These are phyloP conservation scores for Leptographium wingfieldii DNA, from an alignment of 2,329 filamentous ascomycete species.

Conservation along the genomic window DNA sequence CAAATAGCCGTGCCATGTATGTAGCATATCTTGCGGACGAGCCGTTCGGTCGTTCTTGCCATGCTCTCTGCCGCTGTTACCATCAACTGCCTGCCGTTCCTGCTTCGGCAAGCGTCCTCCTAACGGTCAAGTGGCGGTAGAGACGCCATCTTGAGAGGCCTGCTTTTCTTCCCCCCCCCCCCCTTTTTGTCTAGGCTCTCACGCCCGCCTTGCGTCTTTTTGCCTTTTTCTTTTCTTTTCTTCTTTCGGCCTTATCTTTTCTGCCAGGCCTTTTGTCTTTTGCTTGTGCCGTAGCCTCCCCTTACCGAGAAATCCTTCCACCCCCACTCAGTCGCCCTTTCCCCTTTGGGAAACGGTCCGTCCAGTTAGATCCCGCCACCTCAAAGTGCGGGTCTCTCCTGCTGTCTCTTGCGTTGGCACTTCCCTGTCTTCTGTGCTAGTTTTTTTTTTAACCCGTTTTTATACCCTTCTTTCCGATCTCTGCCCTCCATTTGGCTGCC, in stretches of 20 bases:
- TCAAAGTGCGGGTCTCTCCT: background rate
- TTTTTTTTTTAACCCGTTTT: background rate
- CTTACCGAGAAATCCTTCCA: background rate
- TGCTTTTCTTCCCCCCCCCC: background rate
- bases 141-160: background rate
- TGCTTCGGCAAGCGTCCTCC: background rate
- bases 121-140: background rate
- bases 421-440: background rate
- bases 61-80: background rate
- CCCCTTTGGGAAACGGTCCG: background rate
- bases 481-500: background rate
- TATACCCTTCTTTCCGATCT: background rate
- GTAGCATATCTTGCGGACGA: too few species aligned
- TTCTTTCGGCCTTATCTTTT: background rate
- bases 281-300: background rate
- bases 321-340: background rate
- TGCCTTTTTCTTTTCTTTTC: background rate
- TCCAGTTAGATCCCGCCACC: constrained; percentile 1
- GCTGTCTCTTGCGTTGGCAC: background rate
- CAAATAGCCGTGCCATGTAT: background rate
- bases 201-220: background rate
- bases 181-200: background rate
- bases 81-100: background rate
- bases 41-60: background rate
- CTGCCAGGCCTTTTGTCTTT: background rate